Base-by-base conservation (phyloP, 2,329 filamentous ascomycete genomes). In the Aspergillus awamori region DNA sequence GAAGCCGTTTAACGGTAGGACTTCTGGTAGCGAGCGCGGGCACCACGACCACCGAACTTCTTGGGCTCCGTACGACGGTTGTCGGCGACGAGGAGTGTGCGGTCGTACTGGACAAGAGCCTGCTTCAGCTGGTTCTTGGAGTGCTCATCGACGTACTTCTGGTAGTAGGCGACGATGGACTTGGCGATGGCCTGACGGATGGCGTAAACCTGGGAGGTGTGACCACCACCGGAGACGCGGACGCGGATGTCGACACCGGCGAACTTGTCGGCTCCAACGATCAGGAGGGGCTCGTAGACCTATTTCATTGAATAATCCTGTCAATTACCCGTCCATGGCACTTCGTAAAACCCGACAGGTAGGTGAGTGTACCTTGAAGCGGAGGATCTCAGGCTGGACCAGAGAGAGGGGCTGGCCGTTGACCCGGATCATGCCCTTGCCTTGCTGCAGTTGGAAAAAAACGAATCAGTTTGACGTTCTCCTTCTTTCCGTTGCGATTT, bases 111-210 rank as follows among this genome's bases (percentile, higher is more conserved):
- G 78, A 94, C 91, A 74, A 99, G 89, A 73, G 92, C 91, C 84
- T 94, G 90, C 92, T 98, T 99, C 79, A 99, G 88, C 84, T 93
- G 87, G 89, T 98, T 97, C 91, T 99, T 99, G 86, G 91, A 92
- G 91, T 98, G 93, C 91, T 99, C 95, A 80, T 99, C 95, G 83
- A 98, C 92, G 86, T 89, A 99, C 88, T 99, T 97, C 86, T 97
- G 94, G 91, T 97, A 98, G 90, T 97, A 97, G 83, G 93, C 90
- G 78, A 96, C 89, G 80, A 96, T 92, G 77, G 90, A 90, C 89
- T 98, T 99, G 86, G 93, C 89, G 80, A 99, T 98, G 77, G 95
- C 94, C 86, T 99, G 95, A 76, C 95, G 93, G 87, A 98, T 92
- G 81, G 95, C 95, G 84, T 98, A 97, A 83, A 97, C 87, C 84